Evolutionary conservation across 176 grass and related monocot genomes (phyloP).

Genomic region (Tillandsia fasciculata): DNA sequence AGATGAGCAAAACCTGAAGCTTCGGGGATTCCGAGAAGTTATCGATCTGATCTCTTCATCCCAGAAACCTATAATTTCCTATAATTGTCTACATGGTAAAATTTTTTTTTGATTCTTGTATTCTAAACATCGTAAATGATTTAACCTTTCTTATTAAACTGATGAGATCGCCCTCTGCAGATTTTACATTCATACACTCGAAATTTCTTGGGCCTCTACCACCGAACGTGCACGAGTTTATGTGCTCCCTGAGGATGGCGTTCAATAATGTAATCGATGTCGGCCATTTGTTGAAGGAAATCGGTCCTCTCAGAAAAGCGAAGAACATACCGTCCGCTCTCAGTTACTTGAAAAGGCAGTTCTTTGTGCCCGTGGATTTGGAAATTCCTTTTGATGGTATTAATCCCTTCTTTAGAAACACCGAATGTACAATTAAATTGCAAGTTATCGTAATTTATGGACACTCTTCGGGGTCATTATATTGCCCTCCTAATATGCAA

Average conservation of each 20-base stretch:
- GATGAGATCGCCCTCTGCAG: conserved; percentile 29
- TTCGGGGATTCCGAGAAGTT: conserved; percentile 80
- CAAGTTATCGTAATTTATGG: no score
- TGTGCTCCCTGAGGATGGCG: conserved; percentile 80
- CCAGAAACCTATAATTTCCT: conserved; percentile 78
- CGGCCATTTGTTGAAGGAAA: conserved; percentile 74
- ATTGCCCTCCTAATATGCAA: no score
- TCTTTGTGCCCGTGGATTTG: conserved; percentile 56
- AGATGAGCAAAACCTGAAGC: conserved; percentile 65
- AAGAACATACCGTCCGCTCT: conserved; percentile 66
- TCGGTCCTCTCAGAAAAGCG: conserved; percentile 65
- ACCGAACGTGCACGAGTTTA: conserved; percentile 51
- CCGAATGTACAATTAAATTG: not conserved
- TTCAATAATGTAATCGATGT: conserved; percentile 75
- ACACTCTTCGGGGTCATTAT: no score
- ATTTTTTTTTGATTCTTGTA: conserved; percentile 4
- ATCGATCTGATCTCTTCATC: conserved; percentile 77
- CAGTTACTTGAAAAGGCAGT: conserved; percentile 60
- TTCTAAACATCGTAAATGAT: conserved; percentile 2
- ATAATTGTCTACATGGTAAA: conserved; percentile 77
- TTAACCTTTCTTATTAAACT: conserved; percentile 4
- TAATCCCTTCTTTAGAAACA: conserved; percentile 1
- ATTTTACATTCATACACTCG: conserved; percentile 77
- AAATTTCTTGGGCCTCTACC: conserved; percentile 81
- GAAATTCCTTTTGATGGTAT: conserved; percentile 69